Evolutionary conservation across 1,284 basidiomycete genomes (phyloP).

Genomic region (Ceratobasidium sp.): DNA sequence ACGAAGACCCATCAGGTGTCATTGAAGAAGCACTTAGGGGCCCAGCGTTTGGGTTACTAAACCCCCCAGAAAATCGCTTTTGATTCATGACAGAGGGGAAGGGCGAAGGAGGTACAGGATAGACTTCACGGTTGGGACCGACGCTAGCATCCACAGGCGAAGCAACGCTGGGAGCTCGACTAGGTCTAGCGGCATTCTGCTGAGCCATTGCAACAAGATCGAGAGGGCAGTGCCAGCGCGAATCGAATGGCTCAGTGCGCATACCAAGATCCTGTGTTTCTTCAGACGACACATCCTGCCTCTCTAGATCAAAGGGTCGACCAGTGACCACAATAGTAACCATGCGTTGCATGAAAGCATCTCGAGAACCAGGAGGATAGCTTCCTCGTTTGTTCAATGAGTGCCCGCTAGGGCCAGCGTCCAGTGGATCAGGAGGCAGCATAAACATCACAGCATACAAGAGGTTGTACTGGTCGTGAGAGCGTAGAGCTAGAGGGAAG

Average conservation of each 20-base stretch:
- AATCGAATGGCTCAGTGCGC: conserved; percentile 67
- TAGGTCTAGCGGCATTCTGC: conserved; percentile 18
- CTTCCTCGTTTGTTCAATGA: conserved; percentile 22
- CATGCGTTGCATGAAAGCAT: conserved; percentile 65
- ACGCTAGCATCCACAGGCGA: neutral
- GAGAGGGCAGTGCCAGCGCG: conserved; percentile 87
- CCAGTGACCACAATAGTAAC: conserved; percentile 83
- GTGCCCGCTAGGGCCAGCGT: conserved; percentile 47
- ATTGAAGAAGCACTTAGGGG: conserved; percentile 14
- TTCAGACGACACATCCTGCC: conserved; percentile 36
- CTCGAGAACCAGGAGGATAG: conserved; percentile 20
- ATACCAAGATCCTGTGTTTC: conserved; percentile 2
- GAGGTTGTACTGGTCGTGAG: conserved; percentile 84
- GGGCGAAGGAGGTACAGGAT: conserved; percentile 33
- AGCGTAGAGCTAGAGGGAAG: conserved; percentile 76
- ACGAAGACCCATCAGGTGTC: conserved; percentile 20
- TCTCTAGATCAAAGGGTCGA: conserved; percentile 61
- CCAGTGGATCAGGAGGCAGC: conserved; percentile 64
- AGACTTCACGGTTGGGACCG: conserved; percentile 18
- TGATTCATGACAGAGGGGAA: conserved; percentile 33
- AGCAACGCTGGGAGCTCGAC: neutral
- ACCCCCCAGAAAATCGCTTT: neutral
- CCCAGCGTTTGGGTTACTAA: conserved; percentile 9
- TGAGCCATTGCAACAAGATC: conserved; percentile 62
- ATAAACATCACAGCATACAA: conserved; percentile 85